Base-by-base conservation (phyloP, 768 basidiomycete genomes). In the Auriscalpium microsporum region DNA sequence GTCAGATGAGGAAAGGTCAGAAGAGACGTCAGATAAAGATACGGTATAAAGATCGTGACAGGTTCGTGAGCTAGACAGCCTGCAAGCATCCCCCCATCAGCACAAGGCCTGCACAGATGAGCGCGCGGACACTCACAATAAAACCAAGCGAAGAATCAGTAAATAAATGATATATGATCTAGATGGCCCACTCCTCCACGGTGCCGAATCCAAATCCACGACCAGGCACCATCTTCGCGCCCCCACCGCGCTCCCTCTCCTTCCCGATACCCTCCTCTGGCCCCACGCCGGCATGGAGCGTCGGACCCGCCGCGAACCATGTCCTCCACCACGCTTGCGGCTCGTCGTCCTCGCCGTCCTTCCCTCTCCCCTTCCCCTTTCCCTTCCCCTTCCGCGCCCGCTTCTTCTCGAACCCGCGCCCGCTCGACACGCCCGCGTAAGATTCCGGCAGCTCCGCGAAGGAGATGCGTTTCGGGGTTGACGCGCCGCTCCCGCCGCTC, bases 391-490 rank as follows among this genome's bases (percentile, higher is more conserved):
- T 65, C 55, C 66, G 68, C 36, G 48, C 28, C 34, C 46, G 48
- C 56, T 44, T 46, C 46, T 48, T 60, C 48, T 56, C 58, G 45
- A 60, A 61, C 10, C 59, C 59, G 34, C 54, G 52, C 28, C 58
- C 58, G n/a, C 56, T 56, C 28, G 50, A 58, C 14, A 55, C 56
- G 28, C 55, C 55, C 54, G 55, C 56, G 58, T 85, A 83, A 37
- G 82, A 79, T 68, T 88, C 87, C 0, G 87, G 86, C 48, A 86
- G 72, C 69, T 83, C 77, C 37, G 86, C 86, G 60, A 90, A 90
- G 57, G 83, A 86, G 45, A 90, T 89, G n/a, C 82, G 76, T 61
- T 86, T 89, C 9, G 87, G 86, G 11, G 87, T 79, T 71, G 65
- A 80, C 69, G 55, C 70, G 56, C 52, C 78, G 74, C 52, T 82